Evolutionary conservation across 2,329 filamentous ascomycete genomes (phyloP), one percentile per base, ranked within the genome.

Genomic region (Penicillium thymicola): DNA sequence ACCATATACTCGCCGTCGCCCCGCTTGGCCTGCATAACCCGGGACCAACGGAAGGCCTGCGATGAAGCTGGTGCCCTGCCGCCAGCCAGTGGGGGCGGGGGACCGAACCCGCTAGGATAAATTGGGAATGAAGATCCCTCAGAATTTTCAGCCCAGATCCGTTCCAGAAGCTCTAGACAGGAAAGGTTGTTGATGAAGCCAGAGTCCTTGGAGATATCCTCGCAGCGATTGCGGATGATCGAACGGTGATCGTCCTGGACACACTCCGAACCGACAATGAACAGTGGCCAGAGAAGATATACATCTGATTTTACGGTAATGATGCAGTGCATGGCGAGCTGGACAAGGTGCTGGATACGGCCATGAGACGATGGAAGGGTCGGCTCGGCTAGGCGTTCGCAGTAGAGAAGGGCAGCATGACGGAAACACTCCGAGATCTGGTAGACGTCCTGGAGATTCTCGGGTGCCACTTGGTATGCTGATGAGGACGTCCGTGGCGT

Each of bases 141-240:
- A 0, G 66, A 62, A 41, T 70, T 65, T 21, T 67, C 82, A 13
- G 80, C 79, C 92, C 93, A 97, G 16, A 96, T 82, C 66, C 87
- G 86, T 78, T 97, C 92, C 41, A 97, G 76, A 4, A 96, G 85
- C 67, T 94, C 89, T 27, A 97, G 81, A 8, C 89, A 91, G 7
- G 89, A 89, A 40, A 95, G 82, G 71, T 96, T 97, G 76, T 96
- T 97, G 80, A 92, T 90, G 76, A 97, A 97, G 1, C 92, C 92
- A 52, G 89, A 93, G 63, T 93, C 89, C 30, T 86, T 84, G 80
- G 93, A 92, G 63, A 97, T 93, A 69, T 93, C 91, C 43, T 87
- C 82, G 75, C 91, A 96, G 65, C 92, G 88, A 63, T 85, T 82
- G 51, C 92, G 85, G 51, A 97, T 88, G 57, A 92, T 85, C 55